Conservation (phyloP, 257 asterid genomes). For the Solanum boliviense region DNA sequence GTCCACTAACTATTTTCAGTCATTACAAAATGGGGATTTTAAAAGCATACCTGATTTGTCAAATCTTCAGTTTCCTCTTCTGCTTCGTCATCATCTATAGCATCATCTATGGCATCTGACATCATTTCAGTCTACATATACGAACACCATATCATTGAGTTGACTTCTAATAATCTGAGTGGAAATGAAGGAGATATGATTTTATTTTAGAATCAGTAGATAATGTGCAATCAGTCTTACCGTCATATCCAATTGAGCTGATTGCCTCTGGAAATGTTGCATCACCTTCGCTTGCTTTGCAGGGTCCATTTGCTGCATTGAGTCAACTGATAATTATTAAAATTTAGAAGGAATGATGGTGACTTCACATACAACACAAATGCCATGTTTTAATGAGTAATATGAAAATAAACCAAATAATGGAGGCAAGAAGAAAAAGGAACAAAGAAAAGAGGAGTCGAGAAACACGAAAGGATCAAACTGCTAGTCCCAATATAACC, state of each 20-base stretch:
- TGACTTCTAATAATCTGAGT: background rate
- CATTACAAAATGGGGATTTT: background rate
- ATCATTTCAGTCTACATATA: constrained; percentile 82
- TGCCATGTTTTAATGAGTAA: too few relatives aligned
- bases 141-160: background rate
- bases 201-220: background rate
- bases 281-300: constrained; percentile 75
- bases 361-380: too few relatives aligned
- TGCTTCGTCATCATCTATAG: constrained; percentile 83
- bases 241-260: constrained; percentile 94
- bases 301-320: constrained; percentile 90
- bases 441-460: too few relatives aligned
- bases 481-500: too few relatives aligned
- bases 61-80: constrained; percentile 92
- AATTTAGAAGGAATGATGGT: too few relatives aligned
- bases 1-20: background rate
- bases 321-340: too few relatives aligned
- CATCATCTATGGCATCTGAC: constrained; percentile 86
- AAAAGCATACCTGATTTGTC: constrained; percentile 61
- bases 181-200: background rate
- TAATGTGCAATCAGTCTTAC: constrained; percentile 19
- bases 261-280: constrained; percentile 81
- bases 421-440: too few relatives aligned
- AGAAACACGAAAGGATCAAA: too few relatives aligned
- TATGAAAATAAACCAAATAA: too few relatives aligned